phyloP scores from a whole-genome alignment of 2,329 filamentous ascomycete genomes.

The Verticillium klebahnii region DNA sequence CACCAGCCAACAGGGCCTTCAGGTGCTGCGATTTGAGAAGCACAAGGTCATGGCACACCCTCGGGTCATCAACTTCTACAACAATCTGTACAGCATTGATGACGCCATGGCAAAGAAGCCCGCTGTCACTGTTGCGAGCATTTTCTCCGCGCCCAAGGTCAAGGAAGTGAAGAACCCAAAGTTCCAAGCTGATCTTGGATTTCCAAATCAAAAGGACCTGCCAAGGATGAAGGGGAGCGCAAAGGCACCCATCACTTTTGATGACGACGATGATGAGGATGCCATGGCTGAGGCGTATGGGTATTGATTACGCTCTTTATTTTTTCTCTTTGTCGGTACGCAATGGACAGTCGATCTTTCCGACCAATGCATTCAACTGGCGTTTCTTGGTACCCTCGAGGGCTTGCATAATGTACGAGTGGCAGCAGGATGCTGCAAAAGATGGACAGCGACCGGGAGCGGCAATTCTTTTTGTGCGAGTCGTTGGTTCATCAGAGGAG shows the following conservation, averaged over 20 bases:
- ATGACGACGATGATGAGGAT: slow-evolving; percentile 42
- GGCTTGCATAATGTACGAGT: too few relatives aligned
- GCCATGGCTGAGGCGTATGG: slow-evolving; percentile 42
- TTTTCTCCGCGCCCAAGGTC: slow-evolving; percentile 24
- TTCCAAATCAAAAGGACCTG: slow-evolving; percentile 11
- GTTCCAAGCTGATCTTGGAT: slow-evolving; percentile 5
- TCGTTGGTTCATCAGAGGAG: too few relatives aligned
- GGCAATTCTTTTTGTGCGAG: too few relatives aligned
- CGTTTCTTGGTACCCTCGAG: not conserved
- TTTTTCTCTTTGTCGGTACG: not conserved
- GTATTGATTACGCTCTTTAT: slow-evolving; percentile 18
- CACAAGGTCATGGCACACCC: slow-evolving; percentile 92
- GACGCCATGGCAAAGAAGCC: slow-evolving; percentile 33
- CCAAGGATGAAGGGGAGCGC: slow-evolving; percentile 9
- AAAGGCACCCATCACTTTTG: slow-evolving; percentile 10
- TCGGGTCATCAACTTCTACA: slow-evolving; percentile 80
- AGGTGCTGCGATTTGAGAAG: slow-evolving; percentile 85
- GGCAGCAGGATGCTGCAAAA: too few relatives aligned
- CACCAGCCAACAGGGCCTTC: slow-evolving; percentile 78
- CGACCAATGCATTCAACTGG: not conserved
- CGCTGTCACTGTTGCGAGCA: slow-evolving; percentile 29
- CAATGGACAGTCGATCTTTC: not conserved
- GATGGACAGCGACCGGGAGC: too few relatives aligned
- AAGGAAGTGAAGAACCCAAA: slow-evolving; percentile 20
- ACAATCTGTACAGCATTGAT: slow-evolving; percentile 71